A percentile compares a stretch with the other conserved stretches of the same genome.
phyloP scores from a whole-genome alignment of 192 early-diverging fungal species.

The Coemansia sp. region DNA sequence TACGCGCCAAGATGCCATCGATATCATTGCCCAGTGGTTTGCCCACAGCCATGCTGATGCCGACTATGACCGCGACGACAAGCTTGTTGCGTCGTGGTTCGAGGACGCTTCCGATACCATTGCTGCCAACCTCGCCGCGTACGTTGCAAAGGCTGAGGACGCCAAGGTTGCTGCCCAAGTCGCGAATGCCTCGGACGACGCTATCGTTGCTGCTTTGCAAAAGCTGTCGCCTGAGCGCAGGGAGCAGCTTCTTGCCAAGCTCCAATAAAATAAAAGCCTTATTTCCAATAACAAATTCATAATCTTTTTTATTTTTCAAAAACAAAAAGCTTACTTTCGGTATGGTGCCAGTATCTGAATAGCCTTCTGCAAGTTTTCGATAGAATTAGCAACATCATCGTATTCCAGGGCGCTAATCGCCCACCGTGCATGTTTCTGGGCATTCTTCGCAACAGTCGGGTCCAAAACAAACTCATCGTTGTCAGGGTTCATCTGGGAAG shows the following conservation, averaged over 20 bases:
- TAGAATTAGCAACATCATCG: conserved; percentile 85
- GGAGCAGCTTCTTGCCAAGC: conserved; percentile 36
- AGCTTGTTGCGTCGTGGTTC: conserved; percentile 61
- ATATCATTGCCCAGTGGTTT: conserved; percentile 66
- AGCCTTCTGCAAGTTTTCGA: conserved; percentile 73
- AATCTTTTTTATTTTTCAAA: background rate
- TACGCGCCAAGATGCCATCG: conserved; percentile 55
- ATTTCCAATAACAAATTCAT: background rate
- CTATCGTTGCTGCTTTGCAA: conserved; percentile 37
- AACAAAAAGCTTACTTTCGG: background rate
- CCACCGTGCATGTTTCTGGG: conserved; percentile 88
- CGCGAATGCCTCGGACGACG: conserved; percentile 27
- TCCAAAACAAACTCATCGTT: conserved; percentile 40
- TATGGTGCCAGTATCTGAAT: conserved; percentile 50
- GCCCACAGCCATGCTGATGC: conserved; percentile 15
- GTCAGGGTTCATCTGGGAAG: background rate
- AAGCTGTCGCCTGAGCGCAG: conserved; percentile 38
- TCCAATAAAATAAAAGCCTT: conserved; percentile 8
- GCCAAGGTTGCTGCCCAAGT: conserved; percentile 12
- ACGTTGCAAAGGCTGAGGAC: conserved; percentile 13
- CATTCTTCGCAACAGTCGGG: conserved; percentile 58
- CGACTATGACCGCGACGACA: conserved; percentile 60
- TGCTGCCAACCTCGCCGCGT: conserved; percentile 1
- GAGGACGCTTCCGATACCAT: conserved; percentile 30
- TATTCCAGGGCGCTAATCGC: conserved; percentile 94